Evolutionary conservation across 208 protist species (phyloP).

Genomic region (Trypanosoma scelopori): DNA sequence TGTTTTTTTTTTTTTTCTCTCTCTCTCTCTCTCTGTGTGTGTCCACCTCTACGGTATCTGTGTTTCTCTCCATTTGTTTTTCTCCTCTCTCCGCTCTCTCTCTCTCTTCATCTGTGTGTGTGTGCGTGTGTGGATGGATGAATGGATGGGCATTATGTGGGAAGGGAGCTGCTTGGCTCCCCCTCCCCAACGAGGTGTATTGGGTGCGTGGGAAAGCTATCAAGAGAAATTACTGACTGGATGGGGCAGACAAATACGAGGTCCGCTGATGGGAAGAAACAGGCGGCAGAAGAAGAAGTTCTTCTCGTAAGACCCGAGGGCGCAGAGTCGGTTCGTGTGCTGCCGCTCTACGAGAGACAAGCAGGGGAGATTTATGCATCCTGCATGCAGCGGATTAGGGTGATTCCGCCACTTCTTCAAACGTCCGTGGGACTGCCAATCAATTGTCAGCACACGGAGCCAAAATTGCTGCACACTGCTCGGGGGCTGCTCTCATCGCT

Average conservation of each 20-base stretch:
- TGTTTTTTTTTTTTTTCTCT: slow-evolving; percentile 10
- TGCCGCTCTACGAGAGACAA: slow-evolving; percentile 2
- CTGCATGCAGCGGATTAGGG: background rate
- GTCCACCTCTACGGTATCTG: too few relatives aligned
- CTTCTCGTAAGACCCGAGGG: background rate
- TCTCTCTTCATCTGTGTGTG: slow-evolving; percentile 6
- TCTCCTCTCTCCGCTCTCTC: slow-evolving; percentile 5
- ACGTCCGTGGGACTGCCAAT: background rate
- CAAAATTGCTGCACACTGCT: background rate
- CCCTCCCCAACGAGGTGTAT: too few relatives aligned
- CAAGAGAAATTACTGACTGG: background rate
- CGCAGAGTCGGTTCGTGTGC: background rate
- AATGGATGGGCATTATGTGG: too few relatives aligned
- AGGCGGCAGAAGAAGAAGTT: background rate
- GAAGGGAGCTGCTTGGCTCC: too few relatives aligned
- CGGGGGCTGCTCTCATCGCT: background rate
- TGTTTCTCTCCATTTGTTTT: slow-evolving; percentile 12
- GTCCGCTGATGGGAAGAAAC: background rate
- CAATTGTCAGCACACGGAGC: background rate
- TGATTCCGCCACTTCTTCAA: background rate
- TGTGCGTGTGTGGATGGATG: too few relatives aligned
- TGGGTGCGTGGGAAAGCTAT: background rate
- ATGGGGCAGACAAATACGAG: background rate
- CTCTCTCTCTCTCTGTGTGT: too few relatives aligned
- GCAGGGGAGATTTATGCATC: slow-evolving; percentile 1